Conservation (phyloP, 2,329 filamentous ascomycete species). For the Ilyonectria sp. region DNA sequence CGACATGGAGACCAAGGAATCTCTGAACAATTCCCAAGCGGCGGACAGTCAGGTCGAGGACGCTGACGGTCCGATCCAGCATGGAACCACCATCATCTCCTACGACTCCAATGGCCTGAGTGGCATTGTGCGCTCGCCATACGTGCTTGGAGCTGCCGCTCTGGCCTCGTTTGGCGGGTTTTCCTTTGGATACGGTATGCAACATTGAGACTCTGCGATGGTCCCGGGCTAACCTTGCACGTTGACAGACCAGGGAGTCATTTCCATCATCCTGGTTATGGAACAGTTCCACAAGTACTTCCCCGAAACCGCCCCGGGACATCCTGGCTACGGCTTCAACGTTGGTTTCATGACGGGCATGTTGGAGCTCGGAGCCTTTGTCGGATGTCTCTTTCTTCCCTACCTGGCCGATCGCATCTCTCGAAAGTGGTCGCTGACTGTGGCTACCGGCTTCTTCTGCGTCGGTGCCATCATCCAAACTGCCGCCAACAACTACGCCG, state of each 20-base stretch:
- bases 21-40: slow-evolving; percentile 19
- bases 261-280: slow-evolving; percentile 62
- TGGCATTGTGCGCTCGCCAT: slow-evolving; percentile 60
- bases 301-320: slow-evolving; percentile 47
- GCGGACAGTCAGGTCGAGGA: slow-evolving; percentile 34
- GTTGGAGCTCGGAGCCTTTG: slow-evolving; percentile 58
- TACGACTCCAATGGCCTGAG: slow-evolving; percentile 34
- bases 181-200: slow-evolving; percentile 35
- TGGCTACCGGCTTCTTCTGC: slow-evolving; percentile 57
- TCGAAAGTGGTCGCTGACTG: slow-evolving; percentile 58
- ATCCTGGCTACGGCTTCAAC: slow-evolving; percentile 34
- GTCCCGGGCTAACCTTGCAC: slow-evolving; percentile 6
- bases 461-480: slow-evolving; percentile 60
- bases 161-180: slow-evolving; percentile 55
- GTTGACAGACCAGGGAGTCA: slow-evolving; percentile 52
- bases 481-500: slow-evolving; percentile 44
- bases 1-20: slow-evolving; percentile 33
- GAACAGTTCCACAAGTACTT: slow-evolving; percentile 58
- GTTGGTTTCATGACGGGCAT: slow-evolving; percentile 59
- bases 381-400: slow-evolving; percentile 53
- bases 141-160: slow-evolving; percentile 59
- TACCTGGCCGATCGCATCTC: slow-evolving; percentile 59
- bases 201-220: background rate
- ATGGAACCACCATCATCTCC: slow-evolving; percentile 22
- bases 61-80: background rate